Conservation (phyloP, 2,329 filamentous ascomycete species). For the Thelonectria rubi region DNA sequence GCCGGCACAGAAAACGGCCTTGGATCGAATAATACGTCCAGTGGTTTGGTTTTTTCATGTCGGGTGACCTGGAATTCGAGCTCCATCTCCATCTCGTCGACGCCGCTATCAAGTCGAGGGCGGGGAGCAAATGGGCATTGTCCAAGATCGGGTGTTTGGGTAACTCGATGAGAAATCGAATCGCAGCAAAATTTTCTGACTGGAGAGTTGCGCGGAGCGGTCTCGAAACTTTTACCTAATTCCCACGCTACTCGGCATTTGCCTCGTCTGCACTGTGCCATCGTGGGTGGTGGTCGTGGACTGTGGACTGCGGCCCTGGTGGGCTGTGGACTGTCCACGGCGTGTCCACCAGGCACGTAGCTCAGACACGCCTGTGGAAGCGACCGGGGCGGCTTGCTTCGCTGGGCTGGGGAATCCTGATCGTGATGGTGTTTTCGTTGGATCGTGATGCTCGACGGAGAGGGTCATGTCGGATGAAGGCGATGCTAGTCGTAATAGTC, state of each 20-base stretch:
- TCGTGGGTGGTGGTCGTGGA: slow-evolving; percentile 31
- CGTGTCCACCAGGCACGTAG: not conserved
- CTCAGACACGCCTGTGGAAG: slow-evolving; percentile 13
- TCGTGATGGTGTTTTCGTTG: not conserved
- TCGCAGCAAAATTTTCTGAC: slow-evolving; percentile 48
- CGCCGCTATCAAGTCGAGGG: slow-evolving; percentile 37
- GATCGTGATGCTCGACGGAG: not conserved
- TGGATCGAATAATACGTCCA: slow-evolving; percentile 3
- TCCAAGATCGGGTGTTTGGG: slow-evolving; percentile 32
- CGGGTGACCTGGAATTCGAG: slow-evolving; percentile 34
- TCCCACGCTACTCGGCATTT: slow-evolving; percentile 44
- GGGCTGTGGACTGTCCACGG: slow-evolving; percentile 11
- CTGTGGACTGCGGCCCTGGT: slow-evolving; percentile 7
- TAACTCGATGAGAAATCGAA: slow-evolving; percentile 47
- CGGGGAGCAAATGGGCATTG: slow-evolving; percentile 38
- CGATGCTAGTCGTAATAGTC: not conserved
- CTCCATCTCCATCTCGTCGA: slow-evolving; percentile 38
- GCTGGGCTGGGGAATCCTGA: slow-evolving; percentile 4
- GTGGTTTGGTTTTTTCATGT: slow-evolving; percentile 30
- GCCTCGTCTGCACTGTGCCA: slow-evolving; percentile 36
- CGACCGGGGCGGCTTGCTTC: slow-evolving; percentile 9
- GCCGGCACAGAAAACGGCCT: slow-evolving; percentile 15
- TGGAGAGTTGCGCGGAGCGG: slow-evolving; percentile 43
- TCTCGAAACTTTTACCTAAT: slow-evolving; percentile 51
- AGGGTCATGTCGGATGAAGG: not conserved